Conservation (phyloP, 306 rosid species). For the Coriaria nepalensis region DNA sequence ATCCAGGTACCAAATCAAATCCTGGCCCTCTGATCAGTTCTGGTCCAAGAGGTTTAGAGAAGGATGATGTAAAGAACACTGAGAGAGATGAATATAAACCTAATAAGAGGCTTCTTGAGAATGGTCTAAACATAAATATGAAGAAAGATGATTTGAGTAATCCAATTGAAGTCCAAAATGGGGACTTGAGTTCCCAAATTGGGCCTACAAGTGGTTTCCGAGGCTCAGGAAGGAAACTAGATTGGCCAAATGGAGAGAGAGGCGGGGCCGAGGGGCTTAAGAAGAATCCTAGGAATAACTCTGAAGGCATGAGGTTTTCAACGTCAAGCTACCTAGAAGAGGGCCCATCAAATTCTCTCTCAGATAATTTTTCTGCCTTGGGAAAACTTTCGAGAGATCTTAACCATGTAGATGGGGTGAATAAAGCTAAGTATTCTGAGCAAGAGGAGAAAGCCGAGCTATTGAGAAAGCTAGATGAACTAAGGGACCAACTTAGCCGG, state of each 20-base stretch:
- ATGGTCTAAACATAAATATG: constrained; percentile 16
- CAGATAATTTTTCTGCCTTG: constrained; percentile 28
- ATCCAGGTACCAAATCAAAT: constrained; percentile 35
- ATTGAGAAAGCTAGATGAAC: constrained; percentile 80
- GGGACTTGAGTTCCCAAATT: constrained; percentile 22
- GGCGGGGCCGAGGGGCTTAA: constrained; percentile 27
- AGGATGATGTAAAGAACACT: constrained; percentile 15
- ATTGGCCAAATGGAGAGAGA: constrained; percentile 46
- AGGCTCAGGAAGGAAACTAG: constrained; percentile 30
- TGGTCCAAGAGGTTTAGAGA: constrained; percentile 30
- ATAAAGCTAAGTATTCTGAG: constrained; percentile 49
- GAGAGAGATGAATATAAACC: constrained; percentile 23
- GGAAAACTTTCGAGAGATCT: constrained; percentile 38
- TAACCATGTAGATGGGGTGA: constrained; percentile 33
- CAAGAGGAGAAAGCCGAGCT: constrained; percentile 70
- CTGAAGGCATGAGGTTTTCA: constrained; percentile 55
- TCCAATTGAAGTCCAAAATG: constrained; percentile 30
- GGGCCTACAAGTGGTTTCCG: constrained; percentile 19
- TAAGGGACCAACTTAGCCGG: constrained; percentile 61
- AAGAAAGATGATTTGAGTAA: constrained; percentile 29
- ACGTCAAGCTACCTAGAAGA: constrained; percentile 45
- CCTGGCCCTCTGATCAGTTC: constrained; percentile 19
- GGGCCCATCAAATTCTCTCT: constrained; percentile 40
- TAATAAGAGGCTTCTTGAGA: constrained; percentile 26
- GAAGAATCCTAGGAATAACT: constrained; percentile 29